A percentile compares a stretch with the other conserved stretches of the same genome.
Conservation (phyloP, 306 rosid species). For the Lablab purpureus region DNA sequence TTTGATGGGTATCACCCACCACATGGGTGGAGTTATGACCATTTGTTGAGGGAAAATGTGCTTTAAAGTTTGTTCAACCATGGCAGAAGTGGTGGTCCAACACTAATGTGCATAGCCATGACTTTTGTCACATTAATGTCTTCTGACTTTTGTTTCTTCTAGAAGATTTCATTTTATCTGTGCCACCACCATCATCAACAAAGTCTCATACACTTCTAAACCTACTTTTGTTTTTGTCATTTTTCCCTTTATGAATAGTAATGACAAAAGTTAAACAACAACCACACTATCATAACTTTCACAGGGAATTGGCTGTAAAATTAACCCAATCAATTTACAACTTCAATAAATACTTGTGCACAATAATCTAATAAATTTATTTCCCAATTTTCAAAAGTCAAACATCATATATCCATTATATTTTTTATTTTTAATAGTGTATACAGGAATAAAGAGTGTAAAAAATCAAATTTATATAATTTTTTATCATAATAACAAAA, state of each 20-base stretch:
- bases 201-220: no score
- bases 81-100: neutral
- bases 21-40: slow-evolving; percentile 4
- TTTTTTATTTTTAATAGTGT: no score
- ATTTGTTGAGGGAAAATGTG: neutral
- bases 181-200: no score
- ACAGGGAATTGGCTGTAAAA: no score
- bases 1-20: neutral
- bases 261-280: neutral
- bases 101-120: neutral
- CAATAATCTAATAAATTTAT: no score
- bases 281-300: neutral
- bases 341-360: no score
- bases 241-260: neutral
- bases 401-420: no score
- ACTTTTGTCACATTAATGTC: neutral
- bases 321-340: no score
- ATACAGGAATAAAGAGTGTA: no score
- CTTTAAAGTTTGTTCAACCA: neutral
- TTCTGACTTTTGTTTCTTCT: neutral
- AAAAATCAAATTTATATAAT: no score
- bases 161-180: neutral
- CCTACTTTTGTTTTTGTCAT: neutral
- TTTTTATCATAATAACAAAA: no score
- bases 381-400: no score